Base-by-base conservation (phyloP, 2,329 filamentous ascomycete species). In the Teratosphaeria pseudoeucalypti region DNA sequence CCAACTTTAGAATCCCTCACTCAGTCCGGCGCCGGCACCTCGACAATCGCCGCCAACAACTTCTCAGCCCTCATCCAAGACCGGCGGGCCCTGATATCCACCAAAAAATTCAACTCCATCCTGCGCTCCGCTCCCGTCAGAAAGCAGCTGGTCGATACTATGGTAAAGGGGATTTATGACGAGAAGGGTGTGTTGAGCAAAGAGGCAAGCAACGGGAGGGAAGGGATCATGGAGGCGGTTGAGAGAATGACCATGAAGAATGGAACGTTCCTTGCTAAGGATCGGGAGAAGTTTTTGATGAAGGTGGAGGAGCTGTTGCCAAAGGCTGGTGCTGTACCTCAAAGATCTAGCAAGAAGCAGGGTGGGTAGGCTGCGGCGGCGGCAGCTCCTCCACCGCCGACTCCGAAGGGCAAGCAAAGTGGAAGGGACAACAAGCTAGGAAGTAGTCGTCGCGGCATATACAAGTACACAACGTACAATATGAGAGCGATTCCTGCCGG, bases 221-320 rank as follows among this genome's bases (percentile, higher is more conserved):
- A 68, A 55, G 58, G 62, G 14, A 52, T 66, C 19, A 43, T 70
- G 54, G 65, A 70, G 49, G 52, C 62, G 10, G 58, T 71, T 27
- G 62, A 59, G 11, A 57, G 49, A n/a, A 61, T 60, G 57, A 59
- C 62, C 16, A 53, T 63, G 56, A 60, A 58, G 62, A 71, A 71
- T 58, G 47, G 57, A 4, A 69, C 66, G 6, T 71, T 68, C 39
- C 58, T 68, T 23, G 34, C 19, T 5, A 60, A 62, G n/a, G 68
- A 74, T 67, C 61, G 68, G 1, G 65, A 66, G 11, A 68, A 59
- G 57, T 70, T 75, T 56, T 55, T 73, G 47, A 64, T 63, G 37
- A 71, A 75, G 66, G 69, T 67, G 62, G 58, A 63, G 63, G 63
- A 61, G 57, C 54, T 67, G 37, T 60, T 68, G 29, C 66, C 65